Evolutionary conservation across 805 yeast species (phyloP).

Genomic region (Kuraishia hungarica): DNA sequence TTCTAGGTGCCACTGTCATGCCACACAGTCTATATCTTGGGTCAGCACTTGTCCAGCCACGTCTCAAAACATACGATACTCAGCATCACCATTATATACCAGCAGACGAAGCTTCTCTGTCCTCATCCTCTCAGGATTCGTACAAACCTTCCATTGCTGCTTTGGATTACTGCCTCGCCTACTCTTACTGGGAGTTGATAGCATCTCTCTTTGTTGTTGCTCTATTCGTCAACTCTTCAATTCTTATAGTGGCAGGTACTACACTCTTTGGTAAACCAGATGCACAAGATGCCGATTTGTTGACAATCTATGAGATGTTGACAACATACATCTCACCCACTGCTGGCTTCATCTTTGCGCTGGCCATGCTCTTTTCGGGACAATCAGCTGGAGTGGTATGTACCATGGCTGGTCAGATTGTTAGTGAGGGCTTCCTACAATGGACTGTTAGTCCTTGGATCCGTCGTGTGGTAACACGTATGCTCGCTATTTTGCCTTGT

Average conservation of each 20-base stretch:
- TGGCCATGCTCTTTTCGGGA: conserved; percentile 79
- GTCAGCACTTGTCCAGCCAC: conserved; percentile 79
- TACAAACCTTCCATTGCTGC: conserved; percentile 73
- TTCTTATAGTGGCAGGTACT: conserved; percentile 74
- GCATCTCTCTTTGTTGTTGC: conserved; percentile 74
- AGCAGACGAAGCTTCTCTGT: conserved; percentile 10
- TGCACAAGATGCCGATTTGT: conserved; percentile 74
- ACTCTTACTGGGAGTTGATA: conserved; percentile 63
- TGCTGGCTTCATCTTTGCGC: conserved; percentile 79
- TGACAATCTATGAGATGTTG: conserved; percentile 63
- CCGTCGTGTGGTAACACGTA: conserved; percentile 69
- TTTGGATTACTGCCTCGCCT: conserved; percentile 61
- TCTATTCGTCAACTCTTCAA: conserved; percentile 77
- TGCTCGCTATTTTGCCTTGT: conserved; percentile 77
- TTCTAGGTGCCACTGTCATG: conserved; percentile 92
- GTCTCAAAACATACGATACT: conserved; percentile 67
- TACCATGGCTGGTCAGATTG: conserved; percentile 90
- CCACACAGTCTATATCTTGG: conserved; percentile 85
- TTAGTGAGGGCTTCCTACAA: conserved; percentile 80
- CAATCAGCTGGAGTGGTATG: conserved; percentile 90
- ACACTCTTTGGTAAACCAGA: conserved; percentile 64
- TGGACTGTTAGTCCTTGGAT: conserved; percentile 81
- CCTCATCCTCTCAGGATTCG: conserved; percentile 20
- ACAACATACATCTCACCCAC: conserved; percentile 53
- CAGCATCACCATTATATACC: conserved; percentile 16